phyloP scores from a whole-genome alignment of 148 eudicot species.

The Vaccinium darrowii region DNA sequence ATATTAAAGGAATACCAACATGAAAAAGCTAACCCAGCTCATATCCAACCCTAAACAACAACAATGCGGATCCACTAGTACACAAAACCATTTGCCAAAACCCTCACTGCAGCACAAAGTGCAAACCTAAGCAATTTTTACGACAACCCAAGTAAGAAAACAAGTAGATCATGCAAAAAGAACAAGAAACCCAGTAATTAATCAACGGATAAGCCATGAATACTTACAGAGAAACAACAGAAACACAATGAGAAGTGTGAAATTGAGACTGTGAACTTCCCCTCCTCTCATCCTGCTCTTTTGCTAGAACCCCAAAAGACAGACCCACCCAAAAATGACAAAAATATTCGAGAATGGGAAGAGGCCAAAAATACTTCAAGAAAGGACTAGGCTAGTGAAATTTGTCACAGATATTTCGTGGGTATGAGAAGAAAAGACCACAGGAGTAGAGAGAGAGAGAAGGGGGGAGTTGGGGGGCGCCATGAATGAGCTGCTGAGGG shows the following conservation, averaged over 20 bases:
- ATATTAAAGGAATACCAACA: neutral
- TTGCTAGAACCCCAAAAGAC: constrained; percentile 10
- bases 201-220: constrained; percentile 11
- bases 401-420: neutral
- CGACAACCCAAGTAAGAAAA: constrained; percentile 21
- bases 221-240: constrained; percentile 53
- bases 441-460: neutral
- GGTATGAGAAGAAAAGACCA: neutral
- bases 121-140: constrained; percentile 20
- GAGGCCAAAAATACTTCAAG: neutral
- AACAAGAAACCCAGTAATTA: constrained; percentile 14
- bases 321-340: neutral
- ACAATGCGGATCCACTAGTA: constrained; percentile 12
- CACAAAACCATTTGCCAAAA: constrained; percentile 26
- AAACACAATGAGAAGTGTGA: constrained; percentile 21
- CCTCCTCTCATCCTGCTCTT: constrained; percentile 30
- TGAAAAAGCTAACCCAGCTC: neutral
- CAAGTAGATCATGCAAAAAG: constrained; percentile 22
- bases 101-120: constrained; percentile 10
- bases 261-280: constrained; percentile 16
- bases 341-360: neutral
- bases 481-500: constrained; percentile 43
- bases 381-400: neutral
- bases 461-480: constrained; percentile 27
- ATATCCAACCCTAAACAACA: constrained; percentile 4